These are phyloP conservation scores for Tuber aestivum DNA, from an alignment of 495 filamentous ascomycete genomes.

Conservation along the genomic window DNA sequence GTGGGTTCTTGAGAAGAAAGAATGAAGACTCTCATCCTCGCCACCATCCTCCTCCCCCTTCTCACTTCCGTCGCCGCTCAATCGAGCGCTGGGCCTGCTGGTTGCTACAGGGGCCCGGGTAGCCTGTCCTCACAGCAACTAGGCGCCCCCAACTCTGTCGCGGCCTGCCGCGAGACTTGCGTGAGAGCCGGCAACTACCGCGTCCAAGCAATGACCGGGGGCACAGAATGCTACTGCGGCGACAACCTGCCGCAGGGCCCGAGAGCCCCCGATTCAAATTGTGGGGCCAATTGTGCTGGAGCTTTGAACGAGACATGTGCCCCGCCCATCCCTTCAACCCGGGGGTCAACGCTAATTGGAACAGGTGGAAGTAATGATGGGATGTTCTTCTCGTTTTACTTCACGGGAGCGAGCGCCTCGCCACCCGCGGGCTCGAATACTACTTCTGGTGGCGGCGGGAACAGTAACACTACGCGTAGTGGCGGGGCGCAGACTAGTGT, in stretches of 20 bases:
- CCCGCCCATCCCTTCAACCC: background rate
- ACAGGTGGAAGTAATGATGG: background rate
- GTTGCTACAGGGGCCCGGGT: background rate
- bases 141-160: background rate
- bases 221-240: background rate
- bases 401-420: background rate
- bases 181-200: background rate
- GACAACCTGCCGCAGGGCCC: background rate
- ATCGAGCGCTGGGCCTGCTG: background rate
- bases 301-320: background rate
- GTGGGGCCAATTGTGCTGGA: background rate
- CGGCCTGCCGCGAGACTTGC: background rate
- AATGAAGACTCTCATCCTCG: background rate
- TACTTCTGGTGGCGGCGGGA: background rate
- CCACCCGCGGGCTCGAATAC: background rate
- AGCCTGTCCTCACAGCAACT: background rate
- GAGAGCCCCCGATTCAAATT: background rate
- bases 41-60: background rate
- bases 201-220: background rate
- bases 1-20: background rate
- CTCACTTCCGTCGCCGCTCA: background rate
- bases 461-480: background rate
- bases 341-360: background rate
- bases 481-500: background rate
- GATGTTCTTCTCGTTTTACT: background rate